phyloP scores from a whole-genome alignment of 2,329 filamentous ascomycete species.

The Cordyceps militaris region DNA sequence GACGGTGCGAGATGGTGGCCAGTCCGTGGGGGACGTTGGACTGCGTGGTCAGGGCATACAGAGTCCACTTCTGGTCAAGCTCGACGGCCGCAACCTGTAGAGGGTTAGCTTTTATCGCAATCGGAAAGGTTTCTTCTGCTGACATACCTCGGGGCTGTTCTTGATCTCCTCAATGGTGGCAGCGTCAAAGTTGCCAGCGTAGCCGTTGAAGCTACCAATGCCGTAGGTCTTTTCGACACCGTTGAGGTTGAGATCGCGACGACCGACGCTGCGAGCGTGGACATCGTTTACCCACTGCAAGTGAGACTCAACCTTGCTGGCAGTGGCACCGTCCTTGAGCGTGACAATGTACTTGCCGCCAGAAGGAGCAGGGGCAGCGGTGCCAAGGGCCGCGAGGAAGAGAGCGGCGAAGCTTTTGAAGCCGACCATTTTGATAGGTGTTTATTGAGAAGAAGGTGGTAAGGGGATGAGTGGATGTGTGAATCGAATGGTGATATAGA shows the following conservation, averaged over 20 bases:
- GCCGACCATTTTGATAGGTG: conserved; percentile 14
- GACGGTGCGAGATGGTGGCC: conserved; percentile 36
- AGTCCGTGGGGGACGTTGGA: conserved; percentile 36
- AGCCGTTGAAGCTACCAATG: conserved; percentile 32
- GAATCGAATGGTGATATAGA: neutral
- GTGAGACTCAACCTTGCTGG: conserved; percentile 28
- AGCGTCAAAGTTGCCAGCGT: conserved; percentile 36
- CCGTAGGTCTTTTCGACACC: conserved; percentile 25
- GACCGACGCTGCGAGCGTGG: conserved; percentile 25
- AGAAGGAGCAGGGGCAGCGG: conserved; percentile 4
- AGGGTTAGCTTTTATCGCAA: neutral
- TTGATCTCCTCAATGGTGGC: conserved; percentile 35
- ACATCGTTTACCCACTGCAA: conserved; percentile 26
- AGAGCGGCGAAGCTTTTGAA: conserved; percentile 18
- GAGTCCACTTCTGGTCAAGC: conserved; percentile 21
- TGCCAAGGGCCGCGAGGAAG: conserved; percentile 13
- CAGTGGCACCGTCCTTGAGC: conserved; percentile 29
- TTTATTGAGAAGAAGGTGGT: neutral
- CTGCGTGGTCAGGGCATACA: conserved; percentile 28
- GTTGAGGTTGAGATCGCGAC: conserved; percentile 27
- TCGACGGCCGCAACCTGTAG: conserved; percentile 28
- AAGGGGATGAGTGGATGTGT: neutral
- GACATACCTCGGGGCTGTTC: conserved; percentile 31
- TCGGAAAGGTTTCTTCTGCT: neutral
- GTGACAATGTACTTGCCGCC: conserved; percentile 39